Percentiles rank a stretch among this genome's conserved stretches.
Conservation (phyloP, 179 eudicot genomes). For the Silene coronaria region DNA sequence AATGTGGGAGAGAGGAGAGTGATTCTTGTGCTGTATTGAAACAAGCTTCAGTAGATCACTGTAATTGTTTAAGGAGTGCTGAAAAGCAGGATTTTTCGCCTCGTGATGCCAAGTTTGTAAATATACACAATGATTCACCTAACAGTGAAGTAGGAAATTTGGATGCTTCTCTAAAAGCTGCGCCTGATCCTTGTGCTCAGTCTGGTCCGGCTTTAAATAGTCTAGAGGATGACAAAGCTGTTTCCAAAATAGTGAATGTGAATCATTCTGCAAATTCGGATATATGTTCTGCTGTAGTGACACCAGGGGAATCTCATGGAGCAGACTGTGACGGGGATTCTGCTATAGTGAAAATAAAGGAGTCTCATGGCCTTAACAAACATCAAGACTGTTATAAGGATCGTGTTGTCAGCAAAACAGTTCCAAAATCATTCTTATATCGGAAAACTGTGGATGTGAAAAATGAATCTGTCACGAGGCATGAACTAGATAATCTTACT, state of each 20-base stretch:
- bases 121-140: conserved; percentile 20
- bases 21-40: conserved; percentile 21
- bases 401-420: conserved; percentile 26
- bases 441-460: conserved; percentile 31
- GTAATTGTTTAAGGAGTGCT: conserved; percentile 23
- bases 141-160: conserved; percentile 22
- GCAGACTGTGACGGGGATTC: conserved; percentile 23
- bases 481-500: conserved; percentile 38
- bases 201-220: conserved; percentile 17
- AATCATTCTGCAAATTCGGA: conserved; percentile 24
- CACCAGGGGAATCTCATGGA: conserved; percentile 21
- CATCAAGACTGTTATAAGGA: conserved; percentile 24
- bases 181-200: conserved; percentile 15
- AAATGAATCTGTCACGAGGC: conserved; percentile 30
- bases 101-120: conserved; percentile 18
- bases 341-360: conserved; percentile 20
- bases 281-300: conserved; percentile 20
- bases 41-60: conserved; percentile 24
- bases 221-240: conserved; percentile 17
- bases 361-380: conserved; percentile 19
- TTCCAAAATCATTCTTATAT: conserved; percentile 24
- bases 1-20: conserved; percentile 30
- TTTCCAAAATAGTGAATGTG: conserved; percentile 21
- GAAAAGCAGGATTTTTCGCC: conserved; percentile 16
- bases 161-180: conserved; percentile 26